Evolutionary conservation across 2,329 filamentous ascomycete genomes (phyloP).

Genomic region (Lasiodiplodia sp.): DNA sequence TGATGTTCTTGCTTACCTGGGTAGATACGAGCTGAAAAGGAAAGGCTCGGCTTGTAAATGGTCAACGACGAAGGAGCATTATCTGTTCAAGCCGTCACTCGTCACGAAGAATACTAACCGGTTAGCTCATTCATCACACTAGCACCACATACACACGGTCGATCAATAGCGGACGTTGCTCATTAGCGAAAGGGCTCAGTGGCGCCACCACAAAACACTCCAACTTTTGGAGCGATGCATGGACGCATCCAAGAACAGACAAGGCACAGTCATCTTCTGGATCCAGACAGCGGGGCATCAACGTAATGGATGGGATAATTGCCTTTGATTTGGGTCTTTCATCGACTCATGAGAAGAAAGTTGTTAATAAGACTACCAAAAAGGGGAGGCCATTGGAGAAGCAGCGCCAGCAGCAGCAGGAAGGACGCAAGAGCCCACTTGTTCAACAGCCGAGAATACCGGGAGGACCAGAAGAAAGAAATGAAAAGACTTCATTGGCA

Average conservation of each 20-base stretch:
- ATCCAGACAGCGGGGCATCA: not conserved
- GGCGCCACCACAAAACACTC: not conserved
- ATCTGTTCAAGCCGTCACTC: too few relatives aligned
- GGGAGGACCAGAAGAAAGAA: not conserved
- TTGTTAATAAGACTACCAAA: not conserved
- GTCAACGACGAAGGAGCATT: not conserved
- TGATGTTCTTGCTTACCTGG: too few relatives aligned
- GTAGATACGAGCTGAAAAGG: too few relatives aligned
- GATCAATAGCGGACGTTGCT: not conserved
- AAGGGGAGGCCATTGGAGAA: not conserved
- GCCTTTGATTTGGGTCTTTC: not conserved
- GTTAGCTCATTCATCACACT: not conserved
- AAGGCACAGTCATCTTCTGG: not conserved
- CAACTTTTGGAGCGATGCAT: not conserved
- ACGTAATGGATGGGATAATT: not conserved
- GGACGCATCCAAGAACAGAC: not conserved
- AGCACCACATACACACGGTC: not conserved
- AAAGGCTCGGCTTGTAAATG: not conserved
- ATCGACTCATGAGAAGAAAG: not conserved
- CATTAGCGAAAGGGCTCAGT: not conserved
- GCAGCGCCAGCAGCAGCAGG: not conserved
- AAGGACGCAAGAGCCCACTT: not conserved
- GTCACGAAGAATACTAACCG: not conserved
- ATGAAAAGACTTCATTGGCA: not conserved
- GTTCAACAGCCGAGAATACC: slow-evolving; percentile 1